These are phyloP conservation scores for Phytophthora litchii DNA, from an alignment of 352 stramenopile genomes.

Conservation along the genomic window DNA sequence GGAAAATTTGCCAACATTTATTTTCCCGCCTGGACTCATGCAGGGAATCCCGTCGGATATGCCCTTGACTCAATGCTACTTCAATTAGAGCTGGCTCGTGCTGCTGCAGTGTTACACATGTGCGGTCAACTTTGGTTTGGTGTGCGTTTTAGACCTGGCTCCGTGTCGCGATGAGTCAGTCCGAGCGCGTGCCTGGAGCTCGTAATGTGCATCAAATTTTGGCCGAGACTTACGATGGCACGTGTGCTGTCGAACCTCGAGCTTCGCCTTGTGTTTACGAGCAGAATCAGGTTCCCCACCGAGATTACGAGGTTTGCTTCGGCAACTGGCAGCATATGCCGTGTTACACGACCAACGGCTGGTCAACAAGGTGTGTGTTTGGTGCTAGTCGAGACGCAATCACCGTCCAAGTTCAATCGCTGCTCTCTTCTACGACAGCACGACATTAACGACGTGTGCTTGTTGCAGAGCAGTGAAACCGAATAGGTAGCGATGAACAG, in stretches of 20 bases:
- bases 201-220: conserved; percentile 35
- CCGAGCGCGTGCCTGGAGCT: not conserved
- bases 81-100: conserved; percentile 3
- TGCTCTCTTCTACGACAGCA: conserved; percentile 12
- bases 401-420: conserved; percentile 1
- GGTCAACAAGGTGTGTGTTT: not conserved
- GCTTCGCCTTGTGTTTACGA: conserved; percentile 15
- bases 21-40: conserved; percentile 8
- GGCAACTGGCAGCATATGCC: not conserved
- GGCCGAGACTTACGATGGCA: conserved; percentile 4
- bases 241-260: not conserved
- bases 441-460: conserved; percentile 24
- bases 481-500: conserved; percentile 1
- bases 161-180: conserved; percentile 27
- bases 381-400: conserved; percentile 4
- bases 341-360: not conserved
- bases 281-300: conserved; percentile 5
- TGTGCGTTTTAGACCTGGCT: conserved; percentile 12
- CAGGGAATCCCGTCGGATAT: conserved; percentile 14
- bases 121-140: conserved; percentile 32
- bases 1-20: conserved; percentile 9
- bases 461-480: conserved; percentile 18
- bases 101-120: too few relatives aligned
- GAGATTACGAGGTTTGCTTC: conserved; percentile 14
- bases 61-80: conserved; percentile 8